These are phyloP conservation scores for Naganishia vaughanmartiniae DNA, from an alignment of 768 basidiomycete species.

Conservation along the genomic window DNA sequence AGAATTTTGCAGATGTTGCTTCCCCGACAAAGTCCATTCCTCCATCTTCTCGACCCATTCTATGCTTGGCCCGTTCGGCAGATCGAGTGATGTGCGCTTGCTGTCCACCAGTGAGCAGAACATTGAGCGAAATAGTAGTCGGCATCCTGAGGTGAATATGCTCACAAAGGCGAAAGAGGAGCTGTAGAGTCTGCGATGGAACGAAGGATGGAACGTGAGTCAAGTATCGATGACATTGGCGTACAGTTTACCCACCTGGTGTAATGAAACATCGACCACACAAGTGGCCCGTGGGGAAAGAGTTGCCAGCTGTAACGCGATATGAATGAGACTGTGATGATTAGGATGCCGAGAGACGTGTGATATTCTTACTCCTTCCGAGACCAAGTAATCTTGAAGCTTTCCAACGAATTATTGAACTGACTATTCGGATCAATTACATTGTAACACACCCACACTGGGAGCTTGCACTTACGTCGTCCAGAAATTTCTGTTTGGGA, in stretches of 20 bases:
- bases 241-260: neutral
- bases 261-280: constrained; percentile 33
- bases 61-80: constrained; percentile 23
- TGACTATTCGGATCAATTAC: neutral
- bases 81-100: constrained; percentile 31
- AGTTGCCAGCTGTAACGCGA: constrained; percentile 12
- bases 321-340: neutral
- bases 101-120: neutral
- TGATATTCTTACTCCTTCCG: constrained; percentile 6
- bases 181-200: constrained; percentile 25
- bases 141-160: neutral
- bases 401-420: constrained; percentile 31
- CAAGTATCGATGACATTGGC: neutral
- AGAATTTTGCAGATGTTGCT: constrained; percentile 29
- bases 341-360: neutral
- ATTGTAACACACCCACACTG: neutral
- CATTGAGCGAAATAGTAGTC: neutral
- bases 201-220: neutral
- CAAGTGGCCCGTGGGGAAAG: constrained; percentile 17
- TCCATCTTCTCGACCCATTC: neutral
- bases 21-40: constrained; percentile 3
- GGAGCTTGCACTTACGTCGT: constrained; percentile 37
- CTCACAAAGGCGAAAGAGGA: constrained; percentile 33
- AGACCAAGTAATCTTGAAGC: constrained; percentile 30
- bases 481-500: constrained; percentile 40